A percentile compares a stretch with the other conserved stretches of the same genome.
Evolutionary conservation across 108 stramenopile species (phyloP).

Genomic region (Cylindrotheca closterium): DNA sequence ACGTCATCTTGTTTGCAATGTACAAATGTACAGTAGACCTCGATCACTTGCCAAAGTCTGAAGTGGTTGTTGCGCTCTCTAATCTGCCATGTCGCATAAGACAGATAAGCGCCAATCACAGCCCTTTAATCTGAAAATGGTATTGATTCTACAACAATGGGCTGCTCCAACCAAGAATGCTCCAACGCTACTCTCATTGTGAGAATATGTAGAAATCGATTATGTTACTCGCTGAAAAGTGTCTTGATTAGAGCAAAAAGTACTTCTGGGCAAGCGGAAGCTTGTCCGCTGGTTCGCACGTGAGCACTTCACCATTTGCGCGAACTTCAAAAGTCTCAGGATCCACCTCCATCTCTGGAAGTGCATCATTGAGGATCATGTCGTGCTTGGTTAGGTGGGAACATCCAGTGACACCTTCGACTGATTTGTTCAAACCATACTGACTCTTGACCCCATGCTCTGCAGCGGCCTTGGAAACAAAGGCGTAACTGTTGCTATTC

Average conservation of each 20-base stretch:
- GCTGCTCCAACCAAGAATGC: too few species aligned
- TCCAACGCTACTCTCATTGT: too few species aligned
- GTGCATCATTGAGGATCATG: slow-evolving; percentile 90
- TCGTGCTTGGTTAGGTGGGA: slow-evolving; percentile 86
- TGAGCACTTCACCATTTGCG: slow-evolving; percentile 88
- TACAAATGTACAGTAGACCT: too few species aligned
- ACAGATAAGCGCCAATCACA: too few species aligned
- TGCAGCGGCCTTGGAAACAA: slow-evolving; percentile 82
- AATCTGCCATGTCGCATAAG: too few species aligned
- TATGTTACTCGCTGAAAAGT: too few species aligned
- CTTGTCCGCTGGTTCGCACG: slow-evolving; percentile 85
- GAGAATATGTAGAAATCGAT: too few species aligned
- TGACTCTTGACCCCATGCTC: slow-evolving; percentile 35
- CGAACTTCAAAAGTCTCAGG: slow-evolving; percentile 96
- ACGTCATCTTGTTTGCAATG: too few species aligned
- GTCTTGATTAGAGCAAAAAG: slow-evolving; percentile 81
- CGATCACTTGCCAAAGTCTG: too few species aligned
- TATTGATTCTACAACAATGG: too few species aligned
- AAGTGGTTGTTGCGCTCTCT: too few species aligned
- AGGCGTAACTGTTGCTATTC: slow-evolving; percentile 63
- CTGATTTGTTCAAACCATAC: slow-evolving; percentile 80
- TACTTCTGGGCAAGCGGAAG: slow-evolving; percentile 91
- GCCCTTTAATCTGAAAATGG: too few species aligned
- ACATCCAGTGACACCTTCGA: slow-evolving; percentile 77
- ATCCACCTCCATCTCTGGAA: slow-evolving; percentile 90